phyloP scores from a whole-genome alignment of 805 yeast species.

The Sugiyamaella floridensis region DNA sequence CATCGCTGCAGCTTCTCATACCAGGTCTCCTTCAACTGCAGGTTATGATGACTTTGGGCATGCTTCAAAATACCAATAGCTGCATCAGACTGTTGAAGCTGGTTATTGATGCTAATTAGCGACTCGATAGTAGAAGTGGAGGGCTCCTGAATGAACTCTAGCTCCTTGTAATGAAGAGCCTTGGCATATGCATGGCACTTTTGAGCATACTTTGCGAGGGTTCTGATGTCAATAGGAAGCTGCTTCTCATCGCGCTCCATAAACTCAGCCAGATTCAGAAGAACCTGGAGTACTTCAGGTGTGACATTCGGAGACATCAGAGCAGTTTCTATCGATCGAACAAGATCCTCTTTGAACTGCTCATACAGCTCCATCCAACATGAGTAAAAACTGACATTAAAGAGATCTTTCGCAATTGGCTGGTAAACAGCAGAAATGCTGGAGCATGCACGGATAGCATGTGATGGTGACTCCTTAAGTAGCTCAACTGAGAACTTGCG shows the following conservation, averaged over 20 bases:
- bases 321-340: conserved; percentile 78
- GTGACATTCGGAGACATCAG: conserved; percentile 86
- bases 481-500: conserved; percentile 78
- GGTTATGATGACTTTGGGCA: conserved; percentile 55
- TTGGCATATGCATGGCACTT: conserved; percentile 97
- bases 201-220: conserved; percentile 87
- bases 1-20: conserved; percentile 93
- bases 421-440: conserved; percentile 79
- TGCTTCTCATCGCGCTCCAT: conserved; percentile 98
- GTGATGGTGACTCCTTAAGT: conserved; percentile 88
- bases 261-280: conserved; percentile 85
- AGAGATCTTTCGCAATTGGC: conserved; percentile 82
- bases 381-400: conserved; percentile 90
- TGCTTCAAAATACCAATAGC: conserved; percentile 88
- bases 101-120: conserved; percentile 85
- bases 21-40: conserved; percentile 95
- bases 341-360: conserved; percentile 82
- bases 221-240: conserved; percentile 82
- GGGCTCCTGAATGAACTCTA: conserved; percentile 91
- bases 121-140: conserved; percentile 88
- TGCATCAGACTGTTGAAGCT: conserved; percentile 93
- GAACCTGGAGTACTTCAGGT: conserved; percentile 88
- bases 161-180: conserved; percentile 90
- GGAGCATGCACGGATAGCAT: conserved; percentile 88
- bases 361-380: conserved; percentile 92